Conservation (phyloP, 2,329 filamentous ascomycete genomes). For the Penicillium corylophilum region DNA sequence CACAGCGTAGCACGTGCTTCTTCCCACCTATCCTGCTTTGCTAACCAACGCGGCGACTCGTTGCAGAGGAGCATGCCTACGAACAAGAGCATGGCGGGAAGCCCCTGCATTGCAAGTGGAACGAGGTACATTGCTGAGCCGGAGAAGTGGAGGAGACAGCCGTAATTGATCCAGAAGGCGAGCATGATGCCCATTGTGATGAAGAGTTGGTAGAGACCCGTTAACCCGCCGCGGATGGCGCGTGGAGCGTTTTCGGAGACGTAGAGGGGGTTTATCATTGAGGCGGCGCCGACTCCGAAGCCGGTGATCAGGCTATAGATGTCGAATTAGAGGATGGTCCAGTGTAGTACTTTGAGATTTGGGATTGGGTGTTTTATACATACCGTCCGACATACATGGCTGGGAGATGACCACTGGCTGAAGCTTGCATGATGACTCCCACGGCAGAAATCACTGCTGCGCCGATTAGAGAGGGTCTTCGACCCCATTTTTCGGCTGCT, state of each 20-base stretch:
- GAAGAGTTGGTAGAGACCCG: slow-evolving; percentile 62
- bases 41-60: slow-evolving; percentile 68
- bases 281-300: slow-evolving; percentile 50
- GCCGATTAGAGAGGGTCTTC: slow-evolving; percentile 55
- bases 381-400: slow-evolving; percentile 66
- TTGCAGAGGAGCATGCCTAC: slow-evolving; percentile 62
- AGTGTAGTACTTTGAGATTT: not conserved
- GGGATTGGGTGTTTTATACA: slow-evolving; percentile 15
- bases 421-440: slow-evolving; percentile 65
- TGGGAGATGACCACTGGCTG: slow-evolving; percentile 59
- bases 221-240: slow-evolving; percentile 59
- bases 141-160: slow-evolving; percentile 48
- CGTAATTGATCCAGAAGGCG: slow-evolving; percentile 57
- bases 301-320: slow-evolving; percentile 49
- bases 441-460: slow-evolving; percentile 58
- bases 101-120: slow-evolving; percentile 63
- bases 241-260: slow-evolving; percentile 61
- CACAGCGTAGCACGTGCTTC: slow-evolving; percentile 58
- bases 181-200: slow-evolving; percentile 49
- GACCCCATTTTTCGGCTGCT: slow-evolving; percentile 51
- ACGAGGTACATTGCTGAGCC: slow-evolving; percentile 58
- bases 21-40: slow-evolving; percentile 67
- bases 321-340: not conserved
- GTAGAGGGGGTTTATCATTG: slow-evolving; percentile 61
- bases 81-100: slow-evolving; percentile 62